phyloP scores from a whole-genome alignment of 2,329 filamentous ascomycete genomes.

The Sporothrix euskadiensis region DNA sequence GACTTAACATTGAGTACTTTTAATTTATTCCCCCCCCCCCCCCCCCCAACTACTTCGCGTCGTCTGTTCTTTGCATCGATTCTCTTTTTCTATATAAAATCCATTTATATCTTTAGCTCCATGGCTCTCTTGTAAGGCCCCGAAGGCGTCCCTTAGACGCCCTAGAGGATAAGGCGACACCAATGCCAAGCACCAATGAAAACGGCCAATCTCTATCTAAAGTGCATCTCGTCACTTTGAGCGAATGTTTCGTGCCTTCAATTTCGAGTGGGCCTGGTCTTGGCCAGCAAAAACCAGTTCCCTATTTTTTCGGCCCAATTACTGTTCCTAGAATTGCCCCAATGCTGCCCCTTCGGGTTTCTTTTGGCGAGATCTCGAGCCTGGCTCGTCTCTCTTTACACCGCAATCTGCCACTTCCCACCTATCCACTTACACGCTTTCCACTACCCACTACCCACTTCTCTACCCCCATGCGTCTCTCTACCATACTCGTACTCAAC shows the following conservation, averaged over 20 bases:
- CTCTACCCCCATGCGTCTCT: not conserved
- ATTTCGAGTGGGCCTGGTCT: not conserved
- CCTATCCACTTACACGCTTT: conserved; percentile 12
- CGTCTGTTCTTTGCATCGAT: not conserved
- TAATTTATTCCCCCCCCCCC: too few species aligned
- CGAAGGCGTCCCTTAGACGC: not conserved
- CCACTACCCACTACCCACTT: not conserved
- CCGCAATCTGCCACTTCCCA: not conserved
- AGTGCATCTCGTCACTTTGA: conserved; percentile 14
- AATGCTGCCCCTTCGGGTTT: not conserved
- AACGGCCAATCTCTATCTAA: not conserved
- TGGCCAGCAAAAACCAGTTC: not conserved
- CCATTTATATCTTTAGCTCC: not conserved
- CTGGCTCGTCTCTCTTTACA: not conserved
- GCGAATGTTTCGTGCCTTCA: conserved; percentile 13
- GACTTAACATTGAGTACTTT: not conserved
- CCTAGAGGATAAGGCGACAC: conserved; percentile 4
- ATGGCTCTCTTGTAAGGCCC: not conserved
- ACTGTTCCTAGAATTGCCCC: not conserved
- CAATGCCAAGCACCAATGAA: conserved; percentile 4
- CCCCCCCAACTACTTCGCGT: not conserved
- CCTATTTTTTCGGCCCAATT: not conserved
- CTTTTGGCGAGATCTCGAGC: not conserved
- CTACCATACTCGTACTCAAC: not conserved
- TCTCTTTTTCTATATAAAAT: conserved; percentile 1